These are phyloP conservation scores for Stropharia rugosoannulata DNA, from an alignment of 768 basidiomycete genomes.

Conservation along the genomic window DNA sequence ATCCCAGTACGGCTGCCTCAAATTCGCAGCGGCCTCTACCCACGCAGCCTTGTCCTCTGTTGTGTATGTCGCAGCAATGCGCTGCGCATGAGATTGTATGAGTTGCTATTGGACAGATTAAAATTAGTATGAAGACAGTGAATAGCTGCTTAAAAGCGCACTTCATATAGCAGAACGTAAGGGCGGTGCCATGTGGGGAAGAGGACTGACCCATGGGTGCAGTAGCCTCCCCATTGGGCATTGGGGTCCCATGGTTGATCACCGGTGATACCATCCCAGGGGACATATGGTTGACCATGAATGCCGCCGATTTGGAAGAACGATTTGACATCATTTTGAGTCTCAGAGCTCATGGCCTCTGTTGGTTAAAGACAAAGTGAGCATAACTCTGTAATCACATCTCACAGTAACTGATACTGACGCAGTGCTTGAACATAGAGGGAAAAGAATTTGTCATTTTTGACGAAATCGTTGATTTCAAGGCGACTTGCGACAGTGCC, in stretches of 20 bases:
- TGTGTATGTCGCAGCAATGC: conserved; percentile 42
- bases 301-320: conserved; percentile 49
- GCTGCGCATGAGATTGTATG: conserved; percentile 35
- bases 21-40: conserved; percentile 32
- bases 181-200: conserved; percentile 61
- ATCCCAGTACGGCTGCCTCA: conserved; percentile 53
- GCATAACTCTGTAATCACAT: not conserved
- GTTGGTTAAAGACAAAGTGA: not conserved
- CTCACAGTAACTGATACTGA: conserved; percentile 21
- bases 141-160: conserved; percentile 14
- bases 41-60: conserved; percentile 23
- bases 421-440: conserved; percentile 51
- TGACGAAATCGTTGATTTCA: conserved; percentile 43
- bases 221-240: conserved; percentile 45
- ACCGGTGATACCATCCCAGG: conserved; percentile 41
- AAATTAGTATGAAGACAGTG: not conserved
- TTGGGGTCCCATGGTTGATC: conserved; percentile 20
- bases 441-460: conserved; percentile 44
- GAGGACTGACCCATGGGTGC: conserved; percentile 50
- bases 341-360: conserved; percentile 29
- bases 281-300: conserved; percentile 47
- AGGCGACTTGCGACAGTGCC: conserved; percentile 36
- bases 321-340: conserved; percentile 31
- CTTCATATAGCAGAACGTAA: conserved; percentile 51
- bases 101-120: conserved; percentile 38